Evolutionary conservation across 2,329 filamentous ascomycete species (phyloP), one percentile per base, ranked within the genome.

Genomic region (Myrmaecium sp.): DNA sequence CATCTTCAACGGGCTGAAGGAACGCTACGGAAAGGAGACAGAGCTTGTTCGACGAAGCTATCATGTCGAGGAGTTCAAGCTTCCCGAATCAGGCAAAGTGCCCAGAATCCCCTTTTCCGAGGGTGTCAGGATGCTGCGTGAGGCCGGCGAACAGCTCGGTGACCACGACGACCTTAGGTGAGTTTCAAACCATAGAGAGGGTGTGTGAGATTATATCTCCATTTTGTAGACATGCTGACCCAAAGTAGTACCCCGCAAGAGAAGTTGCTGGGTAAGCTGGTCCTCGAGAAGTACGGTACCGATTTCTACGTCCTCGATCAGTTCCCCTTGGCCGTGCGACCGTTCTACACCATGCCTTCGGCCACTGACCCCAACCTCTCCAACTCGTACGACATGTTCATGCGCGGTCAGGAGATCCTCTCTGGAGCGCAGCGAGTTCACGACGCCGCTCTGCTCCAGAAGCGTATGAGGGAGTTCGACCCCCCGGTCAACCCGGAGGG

Each of bases 271-370:
- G 89, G 89, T 31, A 74, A 72, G 14, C 64, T 95, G 25, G 71
- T 95, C 38, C 75, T 80, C 30, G 66, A 80, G 42, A 94, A 93
- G 58, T 93, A 77, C 65, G 69, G 77, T 48, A 89, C 83, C 33
- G 89, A 98, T 58, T 95, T 95, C 60, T 95, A 93, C 59, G 75
- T 91, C 13, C 68, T 98, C 35, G 86, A 95, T 62, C 89, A 95
- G 57, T 98, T 93, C 64, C 89, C 89, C 23, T 73, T 89, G 52
- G 62, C 64, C 19, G 80, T 89, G 12, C 71, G 89, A 16, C 86
- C 86, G 4, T 93, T 93, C 56, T 95, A 94, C 56, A 83, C 86
- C 34, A 81, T 86, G 60, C 72, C 79, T 28, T 78, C 47, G 17
- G 51, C 56, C 20, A 20, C 36, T 19, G 45, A 54, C 37, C 42